Base-by-base conservation (phyloP, 495 filamentous ascomycete genomes). In the Arthonia radiata region DNA sequence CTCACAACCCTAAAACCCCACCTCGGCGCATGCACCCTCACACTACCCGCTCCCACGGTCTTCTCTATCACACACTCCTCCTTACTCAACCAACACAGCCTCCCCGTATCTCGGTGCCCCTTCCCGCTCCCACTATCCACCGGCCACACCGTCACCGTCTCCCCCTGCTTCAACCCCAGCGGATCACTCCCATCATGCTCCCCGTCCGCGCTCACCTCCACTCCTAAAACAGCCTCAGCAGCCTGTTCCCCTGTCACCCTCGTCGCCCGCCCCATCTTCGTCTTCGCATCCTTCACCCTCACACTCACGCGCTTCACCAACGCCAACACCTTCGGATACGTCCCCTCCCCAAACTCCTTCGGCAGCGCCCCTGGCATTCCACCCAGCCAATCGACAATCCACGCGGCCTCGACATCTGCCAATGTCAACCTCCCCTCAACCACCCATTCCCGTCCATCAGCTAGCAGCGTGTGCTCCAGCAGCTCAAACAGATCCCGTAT, bases 401-500 rank as follows among this genome's bases (percentile, higher is more conserved):
- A 74, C 8, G 65, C 47, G 11, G 54, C 49, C 52, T 71, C 61
- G 23, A 73, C 56, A 41, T 73, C 71, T 3, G 52, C 60, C 38
- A 67, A 37, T 9, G 42, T 42, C 6, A 64, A 55, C 15, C 40
- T 41, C 6, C 48, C 33, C 0, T 47, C 46, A 2, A 61, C 37
- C 8, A 73, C 41, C 64, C 65, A 75, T 4, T 50, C 32, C 13
- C 64, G 43, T n/a, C 58, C 58, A 45, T 69, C 66, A 1, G 44
- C 49, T 7, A 75, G 43, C 13, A 64, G 22, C 2, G 48, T 53
- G 10, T 43, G 46, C 41, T 73, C 70, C 3, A 71, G 36, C 17
- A 59, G 37, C 9, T 43, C 45, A 21, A 66, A 50, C 5, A 35
- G 40, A 5, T 38, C 32, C 13, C 49, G 40, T 4, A 68, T 35